Evolutionary conservation across 441 rosid species (phyloP).

Genomic region (Adansonia madagascariensis): DNA sequence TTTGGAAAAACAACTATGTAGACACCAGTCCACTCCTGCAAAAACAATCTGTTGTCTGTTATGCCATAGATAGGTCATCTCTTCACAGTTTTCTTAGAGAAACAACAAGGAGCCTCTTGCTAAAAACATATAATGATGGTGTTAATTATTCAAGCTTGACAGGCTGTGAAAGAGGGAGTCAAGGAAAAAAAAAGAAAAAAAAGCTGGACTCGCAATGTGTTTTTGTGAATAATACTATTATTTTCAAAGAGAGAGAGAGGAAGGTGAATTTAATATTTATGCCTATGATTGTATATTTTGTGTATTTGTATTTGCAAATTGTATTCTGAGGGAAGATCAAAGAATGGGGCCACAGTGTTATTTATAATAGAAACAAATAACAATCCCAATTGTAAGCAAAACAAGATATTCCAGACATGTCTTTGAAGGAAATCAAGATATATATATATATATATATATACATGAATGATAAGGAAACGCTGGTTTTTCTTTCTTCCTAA

Average conservation of each 20-base stretch:
- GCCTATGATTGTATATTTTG: constrained; percentile 6
- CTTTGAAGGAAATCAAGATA: constrained; percentile 34
- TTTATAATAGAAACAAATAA: constrained; percentile 22
- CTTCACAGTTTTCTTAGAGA: constrained; percentile 35
- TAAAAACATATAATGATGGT: constrained; percentile 37
- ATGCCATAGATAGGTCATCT: constrained; percentile 27
- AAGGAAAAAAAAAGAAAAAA: constrained; percentile 29
- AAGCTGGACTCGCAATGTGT: constrained; percentile 33
- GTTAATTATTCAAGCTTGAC: constrained; percentile 60
- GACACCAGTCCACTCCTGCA: too few species aligned
- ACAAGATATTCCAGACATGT: constrained; percentile 51
- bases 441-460: neutral
- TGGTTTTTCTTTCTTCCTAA: constrained; percentile 18
- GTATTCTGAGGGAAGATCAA: constrained; percentile 32
- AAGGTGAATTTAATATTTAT: neutral
- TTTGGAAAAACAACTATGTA: too few species aligned
- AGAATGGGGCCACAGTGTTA: constrained; percentile 29
- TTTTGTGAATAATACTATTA: constrained; percentile 24
- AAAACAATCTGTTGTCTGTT: neutral
- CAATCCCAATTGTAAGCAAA: constrained; percentile 34
- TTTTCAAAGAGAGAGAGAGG: constrained; percentile 12
- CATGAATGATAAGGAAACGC: constrained; percentile 18
- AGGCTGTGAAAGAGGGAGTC: constrained; percentile 49
- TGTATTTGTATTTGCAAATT: constrained; percentile 27
- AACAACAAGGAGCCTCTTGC: constrained; percentile 44